Percentiles rank a stretch among this genome's conserved stretches.
Evolutionary conservation across 116 monocot genomes (phyloP).

Genomic region (Cymodocea nodosa): DNA sequence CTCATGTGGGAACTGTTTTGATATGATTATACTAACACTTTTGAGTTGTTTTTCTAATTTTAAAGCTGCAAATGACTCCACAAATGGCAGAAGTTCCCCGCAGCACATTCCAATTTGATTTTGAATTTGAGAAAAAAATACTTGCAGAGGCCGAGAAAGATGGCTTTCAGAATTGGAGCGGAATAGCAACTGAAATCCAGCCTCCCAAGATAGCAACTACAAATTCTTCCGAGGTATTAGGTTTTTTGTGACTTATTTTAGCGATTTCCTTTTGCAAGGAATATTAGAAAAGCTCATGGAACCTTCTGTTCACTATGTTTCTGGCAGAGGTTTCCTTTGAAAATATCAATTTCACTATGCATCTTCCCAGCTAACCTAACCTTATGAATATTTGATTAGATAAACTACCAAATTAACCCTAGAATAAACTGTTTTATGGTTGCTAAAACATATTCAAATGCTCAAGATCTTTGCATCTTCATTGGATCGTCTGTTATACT

Average conservation of each 20-base stretch:
- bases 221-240: constrained; percentile 29
- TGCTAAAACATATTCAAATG: too few relatives aligned
- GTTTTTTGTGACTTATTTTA: background rate
- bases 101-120: constrained; percentile 82
- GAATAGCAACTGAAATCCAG: constrained; percentile 39
- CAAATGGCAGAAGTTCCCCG: constrained; percentile 61
- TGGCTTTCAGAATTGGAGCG: constrained; percentile 61
- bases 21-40: too few relatives aligned
- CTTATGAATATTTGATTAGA: background rate
- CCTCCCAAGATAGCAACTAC: constrained; percentile 25
- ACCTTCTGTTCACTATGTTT: background rate
- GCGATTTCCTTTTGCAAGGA: background rate
- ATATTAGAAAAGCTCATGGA: too few relatives aligned
- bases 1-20: too few relatives aligned
- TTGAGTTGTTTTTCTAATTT: background rate
- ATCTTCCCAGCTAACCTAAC: too few relatives aligned
- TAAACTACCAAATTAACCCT: background rate
- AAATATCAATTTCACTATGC: background rate
- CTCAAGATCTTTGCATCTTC: background rate
- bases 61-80: constrained; percentile 71
- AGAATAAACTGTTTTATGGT: too few relatives aligned
- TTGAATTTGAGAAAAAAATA: constrained; percentile 86
- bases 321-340: background rate
- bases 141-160: constrained; percentile 86
- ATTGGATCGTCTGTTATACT: background rate